Conservation (phyloP, 495 filamentous ascomycete species). For the Lasiosphaeria ovina region DNA sequence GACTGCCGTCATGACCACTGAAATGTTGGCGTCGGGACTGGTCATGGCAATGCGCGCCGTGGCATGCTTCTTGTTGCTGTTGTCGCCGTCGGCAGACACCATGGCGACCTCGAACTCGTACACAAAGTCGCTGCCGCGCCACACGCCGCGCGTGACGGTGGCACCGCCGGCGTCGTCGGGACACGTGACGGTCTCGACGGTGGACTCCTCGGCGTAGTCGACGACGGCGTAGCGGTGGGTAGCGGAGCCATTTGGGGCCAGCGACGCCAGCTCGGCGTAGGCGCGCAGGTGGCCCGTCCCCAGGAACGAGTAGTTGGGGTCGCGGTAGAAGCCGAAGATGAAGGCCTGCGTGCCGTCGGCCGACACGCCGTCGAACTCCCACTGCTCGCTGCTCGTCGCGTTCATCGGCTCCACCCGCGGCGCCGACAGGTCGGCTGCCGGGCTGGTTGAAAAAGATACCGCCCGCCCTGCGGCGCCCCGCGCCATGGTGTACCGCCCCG, state of each 20-base stretch:
- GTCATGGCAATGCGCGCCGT: not conserved
- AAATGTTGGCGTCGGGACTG: constrained; percentile 6
- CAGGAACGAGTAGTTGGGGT: constrained; percentile 14
- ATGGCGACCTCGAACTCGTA: constrained; percentile 10
- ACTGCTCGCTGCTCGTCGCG: constrained; percentile 14
- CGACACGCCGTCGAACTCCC: constrained; percentile 15
- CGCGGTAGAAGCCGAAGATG: constrained; percentile 17
- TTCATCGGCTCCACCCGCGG: constrained; percentile 11
- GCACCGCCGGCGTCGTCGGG: not conserved
- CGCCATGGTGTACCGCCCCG: too few relatives aligned
- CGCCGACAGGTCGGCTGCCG: constrained; percentile 8
- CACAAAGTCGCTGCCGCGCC: constrained; percentile 7
- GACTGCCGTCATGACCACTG: not conserved
- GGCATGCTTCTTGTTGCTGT: not conserved
- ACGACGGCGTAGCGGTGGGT: constrained; percentile 9
- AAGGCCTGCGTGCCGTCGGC: constrained; percentile 9
- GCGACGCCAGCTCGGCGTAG: constrained; percentile 10
- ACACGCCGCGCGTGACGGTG: constrained; percentile 9
- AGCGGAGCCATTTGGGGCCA: not conserved
- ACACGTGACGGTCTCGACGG: constrained; percentile 1
- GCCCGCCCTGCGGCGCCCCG: too few relatives aligned
- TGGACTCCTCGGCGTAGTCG: constrained; percentile 13
- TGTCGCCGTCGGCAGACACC: too few relatives aligned
- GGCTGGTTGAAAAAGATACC: constrained; percentile 5
- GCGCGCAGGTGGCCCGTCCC: constrained; percentile 10